phyloP scores from a whole-genome alignment of 2,329 filamentous ascomycete genomes.

The Diaporthe sp. region DNA sequence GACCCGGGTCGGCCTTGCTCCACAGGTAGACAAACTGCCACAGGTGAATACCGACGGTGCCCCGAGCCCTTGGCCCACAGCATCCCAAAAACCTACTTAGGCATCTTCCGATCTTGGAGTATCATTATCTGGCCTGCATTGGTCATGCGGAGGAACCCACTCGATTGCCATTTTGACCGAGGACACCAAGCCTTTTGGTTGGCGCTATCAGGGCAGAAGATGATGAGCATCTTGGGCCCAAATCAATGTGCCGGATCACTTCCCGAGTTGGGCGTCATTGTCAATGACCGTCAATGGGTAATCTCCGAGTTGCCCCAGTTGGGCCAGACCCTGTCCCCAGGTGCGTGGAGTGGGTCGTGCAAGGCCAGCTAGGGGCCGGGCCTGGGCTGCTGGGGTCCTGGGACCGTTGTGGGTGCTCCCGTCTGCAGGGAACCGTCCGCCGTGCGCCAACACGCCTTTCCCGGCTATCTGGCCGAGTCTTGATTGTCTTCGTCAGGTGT shows the following conservation, averaged over 20 bases:
- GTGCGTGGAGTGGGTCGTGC: slow-evolving; percentile 3
- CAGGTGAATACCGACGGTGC: background rate
- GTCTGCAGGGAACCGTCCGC: slow-evolving; percentile 26
- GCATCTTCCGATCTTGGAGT: slow-evolving; percentile 22
- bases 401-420: slow-evolving; percentile 11
- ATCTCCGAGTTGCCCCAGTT: slow-evolving; percentile 20
- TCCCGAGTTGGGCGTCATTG: slow-evolving; percentile 17
- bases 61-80: background rate
- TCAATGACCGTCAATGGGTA: slow-evolving; percentile 25
- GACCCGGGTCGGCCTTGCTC: background rate
- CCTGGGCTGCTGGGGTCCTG: slow-evolving; percentile 5
- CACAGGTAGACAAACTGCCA: too few species aligned
- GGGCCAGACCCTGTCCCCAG: slow-evolving; percentile 25
- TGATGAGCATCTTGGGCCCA: slow-evolving; percentile 25
- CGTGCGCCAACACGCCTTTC: background rate
- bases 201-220: slow-evolving; percentile 8
- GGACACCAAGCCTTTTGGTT: background rate
- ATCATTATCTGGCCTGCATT: slow-evolving; percentile 1
- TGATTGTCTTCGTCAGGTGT: slow-evolving; percentile 8
- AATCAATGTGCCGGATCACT: slow-evolving; percentile 29
- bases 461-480: slow-evolving; percentile 21
- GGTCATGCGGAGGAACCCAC: slow-evolving; percentile 11
- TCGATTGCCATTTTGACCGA: background rate
- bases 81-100: background rate
- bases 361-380: background rate